A percentile compares a stretch with the other conserved stretches of the same genome.
These are phyloP conservation scores for Zea luxurians DNA, from an alignment of 176 grass and related monocot species.

Conservation along the genomic window DNA sequence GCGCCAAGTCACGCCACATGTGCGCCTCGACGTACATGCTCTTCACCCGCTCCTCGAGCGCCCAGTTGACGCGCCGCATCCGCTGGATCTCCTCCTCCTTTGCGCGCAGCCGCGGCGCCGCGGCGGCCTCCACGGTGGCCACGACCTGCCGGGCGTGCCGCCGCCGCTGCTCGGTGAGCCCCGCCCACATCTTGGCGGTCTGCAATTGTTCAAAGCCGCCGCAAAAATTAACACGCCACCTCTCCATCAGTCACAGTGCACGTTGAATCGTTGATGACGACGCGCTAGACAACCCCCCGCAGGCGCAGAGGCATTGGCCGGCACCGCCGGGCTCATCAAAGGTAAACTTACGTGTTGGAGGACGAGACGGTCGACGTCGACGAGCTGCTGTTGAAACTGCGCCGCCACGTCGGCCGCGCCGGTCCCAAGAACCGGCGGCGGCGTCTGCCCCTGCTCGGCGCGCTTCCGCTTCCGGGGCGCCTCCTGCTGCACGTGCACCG, in stretches of 20 bases:
- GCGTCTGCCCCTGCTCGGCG: not conserved
- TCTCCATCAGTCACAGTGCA: no score
- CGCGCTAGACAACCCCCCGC: not conserved
- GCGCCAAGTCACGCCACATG: conserved; percentile 67
- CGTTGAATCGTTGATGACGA: no score
- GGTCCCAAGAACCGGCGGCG: not conserved
- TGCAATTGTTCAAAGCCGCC: not conserved
- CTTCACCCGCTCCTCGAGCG: conserved; percentile 53
- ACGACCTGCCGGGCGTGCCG: conserved; percentile 38
- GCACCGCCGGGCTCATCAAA: no score
- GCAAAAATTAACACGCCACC: no score
- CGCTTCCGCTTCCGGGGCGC: conserved; percentile 44
- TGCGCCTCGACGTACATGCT: conserved; percentile 57
- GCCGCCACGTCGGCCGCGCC: conserved; percentile 25
- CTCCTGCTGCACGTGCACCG: not conserved
- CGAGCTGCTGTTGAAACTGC: conserved; percentile 47
- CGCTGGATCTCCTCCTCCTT: conserved; percentile 64
- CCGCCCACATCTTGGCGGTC: conserved; percentile 51
- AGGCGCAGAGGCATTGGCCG: not conserved
- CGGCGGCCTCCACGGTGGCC: conserved; percentile 37
- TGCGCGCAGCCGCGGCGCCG: conserved; percentile 51
- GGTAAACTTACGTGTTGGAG: conserved; percentile 53
- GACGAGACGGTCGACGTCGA: conserved; percentile 63
- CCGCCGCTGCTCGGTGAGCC: conserved; percentile 47
- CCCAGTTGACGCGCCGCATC: conserved; percentile 52